phyloP scores from a whole-genome alignment of 306 rosid genomes.

The Spatholobus suberectus region DNA sequence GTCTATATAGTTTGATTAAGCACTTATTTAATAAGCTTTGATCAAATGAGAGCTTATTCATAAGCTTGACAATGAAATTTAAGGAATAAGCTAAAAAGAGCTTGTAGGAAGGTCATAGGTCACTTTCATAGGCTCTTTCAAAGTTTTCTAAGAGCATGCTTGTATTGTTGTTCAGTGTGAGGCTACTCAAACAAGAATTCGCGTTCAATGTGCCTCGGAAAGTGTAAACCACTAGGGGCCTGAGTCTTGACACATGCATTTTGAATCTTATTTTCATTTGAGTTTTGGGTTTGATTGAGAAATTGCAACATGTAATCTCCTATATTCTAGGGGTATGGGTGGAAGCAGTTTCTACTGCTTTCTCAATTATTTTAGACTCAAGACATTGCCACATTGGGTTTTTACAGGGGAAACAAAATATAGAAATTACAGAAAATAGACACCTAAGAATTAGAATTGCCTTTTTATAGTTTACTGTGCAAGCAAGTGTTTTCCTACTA shows the following conservation, averaged over 20 bases:
- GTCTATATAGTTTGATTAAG: neutral
- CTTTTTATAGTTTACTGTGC: slow-evolving; percentile 13
- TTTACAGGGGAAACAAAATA: neutral
- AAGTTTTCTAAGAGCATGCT: neutral
- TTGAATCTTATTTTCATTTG: neutral
- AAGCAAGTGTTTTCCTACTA: neutral
- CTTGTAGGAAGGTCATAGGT: neutral
- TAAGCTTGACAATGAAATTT: neutral
- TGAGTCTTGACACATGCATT: neutral
- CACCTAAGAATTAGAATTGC: neutral
- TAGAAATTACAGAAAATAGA: neutral
- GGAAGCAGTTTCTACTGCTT: slow-evolving; percentile 2
- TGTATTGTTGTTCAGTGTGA: neutral
- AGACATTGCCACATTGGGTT: neutral
- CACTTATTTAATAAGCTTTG: neutral
- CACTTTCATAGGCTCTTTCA: neutral
- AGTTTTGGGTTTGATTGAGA: slow-evolving; percentile 22
- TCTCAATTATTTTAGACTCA: neutral
- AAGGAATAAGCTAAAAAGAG: neutral
- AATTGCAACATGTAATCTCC: slow-evolving; percentile 1
- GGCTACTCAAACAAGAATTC: too few species aligned
- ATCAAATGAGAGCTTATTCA: neutral
- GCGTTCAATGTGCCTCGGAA: neutral
- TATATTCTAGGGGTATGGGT: neutral
- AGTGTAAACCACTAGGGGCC: neutral